Percentiles rank a stretch among this genome's conserved stretches.
Evolutionary conservation across 192 early-diverging fungal species (phyloP).

Genomic region (Pilobolus umbonatus): DNA sequence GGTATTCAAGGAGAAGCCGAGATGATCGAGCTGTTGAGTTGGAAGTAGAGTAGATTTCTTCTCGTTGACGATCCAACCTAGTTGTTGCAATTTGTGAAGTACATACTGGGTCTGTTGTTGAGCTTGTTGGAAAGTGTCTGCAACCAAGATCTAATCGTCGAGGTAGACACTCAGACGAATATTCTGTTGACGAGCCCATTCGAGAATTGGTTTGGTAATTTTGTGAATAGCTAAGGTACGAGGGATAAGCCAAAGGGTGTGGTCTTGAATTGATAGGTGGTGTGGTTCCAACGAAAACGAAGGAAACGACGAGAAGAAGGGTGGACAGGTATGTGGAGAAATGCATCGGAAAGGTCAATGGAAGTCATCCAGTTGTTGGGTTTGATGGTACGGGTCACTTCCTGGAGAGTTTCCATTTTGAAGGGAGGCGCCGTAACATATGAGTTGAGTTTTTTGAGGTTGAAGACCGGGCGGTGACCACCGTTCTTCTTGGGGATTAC

Average conservation of each 20-base stretch:
- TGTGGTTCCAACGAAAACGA: slow-evolving; percentile 26
- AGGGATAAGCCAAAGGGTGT: slow-evolving; percentile 10
- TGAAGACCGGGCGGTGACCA: slow-evolving; percentile 30
- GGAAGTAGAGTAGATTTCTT: slow-evolving; percentile 24
- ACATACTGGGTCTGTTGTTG: neutral
- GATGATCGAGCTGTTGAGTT: slow-evolving; percentile 28
- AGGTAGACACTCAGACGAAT: slow-evolving; percentile 3
- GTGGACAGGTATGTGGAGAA: slow-evolving; percentile 33
- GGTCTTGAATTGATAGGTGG: slow-evolving; percentile 19
- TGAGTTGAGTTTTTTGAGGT: slow-evolving; percentile 8
- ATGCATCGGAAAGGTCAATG: slow-evolving; percentile 35
- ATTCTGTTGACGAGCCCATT: neutral
- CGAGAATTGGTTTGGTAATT: neutral
- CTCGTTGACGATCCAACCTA: slow-evolving; percentile 21
- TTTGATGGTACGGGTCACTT: slow-evolving; percentile 18
- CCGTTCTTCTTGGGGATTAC: slow-evolving; percentile 27
- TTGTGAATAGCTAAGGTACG: slow-evolving; percentile 9
- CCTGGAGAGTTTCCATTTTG: slow-evolving; percentile 29
- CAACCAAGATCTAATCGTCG: slow-evolving; percentile 8
- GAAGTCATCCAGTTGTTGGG: slow-evolving; percentile 25
- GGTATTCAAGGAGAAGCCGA: slow-evolving; percentile 27
- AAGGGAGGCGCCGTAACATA: slow-evolving; percentile 7
- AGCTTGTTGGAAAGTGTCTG: neutral
- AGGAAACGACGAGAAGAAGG: slow-evolving; percentile 21
- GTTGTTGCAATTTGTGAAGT: neutral